A percentile compares a stretch with the other conserved stretches of the same genome.
Evolutionary conservation across 106 monocot genomes (phyloP).

Genomic region (Chionographis japonica): DNA sequence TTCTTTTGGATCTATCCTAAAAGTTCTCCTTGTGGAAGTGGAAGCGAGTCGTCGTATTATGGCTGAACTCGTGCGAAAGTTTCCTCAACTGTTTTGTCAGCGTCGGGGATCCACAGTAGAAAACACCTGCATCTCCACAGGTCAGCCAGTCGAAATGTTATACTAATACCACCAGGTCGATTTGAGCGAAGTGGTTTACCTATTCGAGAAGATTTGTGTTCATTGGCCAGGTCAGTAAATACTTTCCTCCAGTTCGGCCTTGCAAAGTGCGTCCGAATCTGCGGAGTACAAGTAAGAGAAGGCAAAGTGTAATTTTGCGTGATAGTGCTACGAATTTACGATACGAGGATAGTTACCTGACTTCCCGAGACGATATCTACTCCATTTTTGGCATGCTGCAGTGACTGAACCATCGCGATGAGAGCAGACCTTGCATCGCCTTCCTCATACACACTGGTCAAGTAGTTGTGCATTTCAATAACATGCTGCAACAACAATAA

Average conservation of each 20-base stretch:
- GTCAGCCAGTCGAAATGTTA: background rate
- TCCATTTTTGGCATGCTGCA: slow-evolving; percentile 77
- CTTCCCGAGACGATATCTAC: slow-evolving; percentile 64
- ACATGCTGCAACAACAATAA: slow-evolving; percentile 36
- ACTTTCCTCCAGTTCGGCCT: slow-evolving; percentile 80
- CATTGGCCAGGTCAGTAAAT: slow-evolving; percentile 44
- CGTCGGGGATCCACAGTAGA: slow-evolving; percentile 85
- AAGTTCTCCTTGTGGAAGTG: slow-evolving; percentile 99
- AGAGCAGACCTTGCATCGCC: slow-evolving; percentile 77
- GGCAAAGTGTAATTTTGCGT: background rate
- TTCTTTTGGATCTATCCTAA: slow-evolving; percentile 19
- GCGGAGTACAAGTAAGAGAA: background rate
- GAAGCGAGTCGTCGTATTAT: slow-evolving; percentile 78
- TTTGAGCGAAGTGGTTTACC: slow-evolving; percentile 24
- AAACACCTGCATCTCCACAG: slow-evolving; percentile 29
- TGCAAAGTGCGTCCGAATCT: slow-evolving; percentile 66
- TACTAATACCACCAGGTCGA: no score
- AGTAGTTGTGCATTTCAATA: slow-evolving; percentile 85
- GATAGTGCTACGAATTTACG: background rate
- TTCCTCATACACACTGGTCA: slow-evolving; percentile 80
- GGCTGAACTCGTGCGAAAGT: slow-evolving; percentile 83
- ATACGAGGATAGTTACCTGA: slow-evolving; percentile 14
- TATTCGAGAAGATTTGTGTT: slow-evolving; percentile 46
- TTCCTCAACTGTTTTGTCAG: slow-evolving; percentile 71
- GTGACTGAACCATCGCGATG: slow-evolving; percentile 69